Conservation (phyloP, 345 rosid species). For the Iberis pinnata region DNA sequence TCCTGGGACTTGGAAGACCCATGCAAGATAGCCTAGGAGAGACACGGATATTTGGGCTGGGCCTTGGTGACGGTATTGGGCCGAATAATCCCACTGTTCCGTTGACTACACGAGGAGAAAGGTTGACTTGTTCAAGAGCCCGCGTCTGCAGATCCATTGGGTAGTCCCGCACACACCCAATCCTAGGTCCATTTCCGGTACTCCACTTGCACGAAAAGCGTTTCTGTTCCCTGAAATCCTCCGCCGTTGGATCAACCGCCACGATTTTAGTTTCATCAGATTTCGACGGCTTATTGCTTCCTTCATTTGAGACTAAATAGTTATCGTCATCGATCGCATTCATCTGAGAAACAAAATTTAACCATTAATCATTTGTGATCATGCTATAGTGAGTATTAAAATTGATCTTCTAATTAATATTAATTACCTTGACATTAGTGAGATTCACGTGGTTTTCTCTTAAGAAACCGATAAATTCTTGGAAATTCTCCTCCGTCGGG, state of each 20-base stretch:
- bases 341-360: slow-evolving; percentile 34
- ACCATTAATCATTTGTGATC: background rate
- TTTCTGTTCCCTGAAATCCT: too few species aligned
- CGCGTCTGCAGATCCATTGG: slow-evolving; percentile 54
- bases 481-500: slow-evolving; percentile 89
- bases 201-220: slow-evolving; percentile 64
- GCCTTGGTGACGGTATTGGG: slow-evolving; percentile 87
- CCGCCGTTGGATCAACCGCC: slow-evolving; percentile 2
- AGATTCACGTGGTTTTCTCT: slow-evolving; percentile 64
- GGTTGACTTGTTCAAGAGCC: slow-evolving; percentile 76
- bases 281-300: slow-evolving; percentile 18
- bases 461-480: slow-evolving; percentile 64
- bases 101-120: slow-evolving; percentile 57
- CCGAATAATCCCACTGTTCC: slow-evolving; percentile 37
- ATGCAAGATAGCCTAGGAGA: slow-evolving; percentile 73
- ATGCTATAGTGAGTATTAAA: background rate
- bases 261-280: slow-evolving; percentile 19
- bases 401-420: background rate
- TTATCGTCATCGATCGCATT: slow-evolving; percentile 64
- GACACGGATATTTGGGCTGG: slow-evolving; percentile 60
- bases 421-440: slow-evolving; percentile 66
- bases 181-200: slow-evolving; percentile 71
- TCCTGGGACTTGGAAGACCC: slow-evolving; percentile 75
- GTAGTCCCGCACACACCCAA: slow-evolving; percentile 84
- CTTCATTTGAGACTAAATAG: slow-evolving; percentile 9